Conservation (phyloP, 2,329 filamentous ascomycete genomes). For the Fusarium paranaense region DNA sequence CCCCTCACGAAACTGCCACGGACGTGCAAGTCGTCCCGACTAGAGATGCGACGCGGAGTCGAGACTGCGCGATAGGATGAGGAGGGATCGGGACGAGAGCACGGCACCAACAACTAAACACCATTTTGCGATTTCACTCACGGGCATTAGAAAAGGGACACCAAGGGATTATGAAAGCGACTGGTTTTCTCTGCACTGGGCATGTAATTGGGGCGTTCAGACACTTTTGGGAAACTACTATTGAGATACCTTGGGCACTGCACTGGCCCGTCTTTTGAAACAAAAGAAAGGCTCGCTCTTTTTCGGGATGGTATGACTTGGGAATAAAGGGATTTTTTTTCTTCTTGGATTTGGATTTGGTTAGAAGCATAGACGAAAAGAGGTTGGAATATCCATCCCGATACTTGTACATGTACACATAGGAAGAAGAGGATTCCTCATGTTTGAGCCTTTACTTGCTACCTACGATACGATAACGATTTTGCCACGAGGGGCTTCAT, state of each 20-base stretch:
- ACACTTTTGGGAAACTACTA: conserved; percentile 12
- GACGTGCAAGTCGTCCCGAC: conserved; percentile 53
- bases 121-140: not conserved
- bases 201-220: conserved; percentile 31
- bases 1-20: conserved; percentile 54
- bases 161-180: conserved; percentile 22
- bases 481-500: not conserved
- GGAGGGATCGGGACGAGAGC: conserved; percentile 2
- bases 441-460: not conserved
- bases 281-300: conserved; percentile 15
- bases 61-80: conserved; percentile 38
- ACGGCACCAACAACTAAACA: not conserved
- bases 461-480: not conserved
- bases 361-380: conserved; percentile 39
- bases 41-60: conserved; percentile 51
- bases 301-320: conserved; percentile 6
- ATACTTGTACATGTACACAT: conserved; percentile 26
- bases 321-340: conserved; percentile 4
- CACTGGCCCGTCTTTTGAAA: conserved; percentile 23
- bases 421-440: not conserved
- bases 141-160: not conserved
- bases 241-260: conserved; percentile 35
- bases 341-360: conserved; percentile 5
- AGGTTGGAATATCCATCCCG: conserved; percentile 26
- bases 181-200: conserved; percentile 13